Percentiles rank a stretch among this genome's conserved stretches.
These are phyloP conservation scores for Mortierella sp. DNA, from an alignment of 371 early-diverging fungal genomes.

Conservation along the genomic window DNA sequence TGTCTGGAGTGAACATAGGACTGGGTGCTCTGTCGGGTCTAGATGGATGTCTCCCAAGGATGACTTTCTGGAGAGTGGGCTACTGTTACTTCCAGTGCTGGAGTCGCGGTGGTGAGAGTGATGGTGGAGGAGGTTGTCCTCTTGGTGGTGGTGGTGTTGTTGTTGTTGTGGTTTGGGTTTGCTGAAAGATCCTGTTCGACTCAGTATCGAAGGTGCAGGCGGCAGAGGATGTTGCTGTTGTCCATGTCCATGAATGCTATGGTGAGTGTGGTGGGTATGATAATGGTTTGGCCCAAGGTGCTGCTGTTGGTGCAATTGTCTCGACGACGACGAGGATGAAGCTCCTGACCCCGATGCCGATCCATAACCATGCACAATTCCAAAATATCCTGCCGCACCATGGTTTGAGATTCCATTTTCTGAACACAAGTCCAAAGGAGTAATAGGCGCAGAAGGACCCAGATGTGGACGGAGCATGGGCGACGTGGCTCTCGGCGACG, in stretches of 20 bases:
- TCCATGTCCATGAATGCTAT: background rate
- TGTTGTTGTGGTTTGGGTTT: background rate
- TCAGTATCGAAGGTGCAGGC: background rate
- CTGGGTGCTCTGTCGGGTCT: slow-evolving; percentile 39
- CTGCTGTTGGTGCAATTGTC: background rate
- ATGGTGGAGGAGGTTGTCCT: background rate
- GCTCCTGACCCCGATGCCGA: background rate
- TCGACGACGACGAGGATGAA: background rate
- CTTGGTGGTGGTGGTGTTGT: background rate
- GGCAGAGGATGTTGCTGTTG: background rate
- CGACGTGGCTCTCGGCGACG: slow-evolving; percentile 31
- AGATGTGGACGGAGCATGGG: slow-evolving; percentile 42
- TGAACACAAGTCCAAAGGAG: slow-evolving; percentile 39
- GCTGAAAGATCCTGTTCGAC: background rate
- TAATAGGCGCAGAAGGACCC: slow-evolving; percentile 43
- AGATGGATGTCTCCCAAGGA: slow-evolving; percentile 21
- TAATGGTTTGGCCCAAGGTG: background rate
- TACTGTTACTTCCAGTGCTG: background rate
- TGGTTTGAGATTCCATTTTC: slow-evolving; percentile 14
- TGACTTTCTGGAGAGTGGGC: slow-evolving; percentile 13
- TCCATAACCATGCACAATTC: background rate
- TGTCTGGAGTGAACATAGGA: slow-evolving; percentile 37
- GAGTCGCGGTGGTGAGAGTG: background rate
- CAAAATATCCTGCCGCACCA: slow-evolving; percentile 33
- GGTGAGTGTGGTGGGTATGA: background rate